Evolutionary conservation across 345 rosid species (phyloP), one percentile per base, ranked within the genome.

Genomic region (Iberis pinnata): DNA sequence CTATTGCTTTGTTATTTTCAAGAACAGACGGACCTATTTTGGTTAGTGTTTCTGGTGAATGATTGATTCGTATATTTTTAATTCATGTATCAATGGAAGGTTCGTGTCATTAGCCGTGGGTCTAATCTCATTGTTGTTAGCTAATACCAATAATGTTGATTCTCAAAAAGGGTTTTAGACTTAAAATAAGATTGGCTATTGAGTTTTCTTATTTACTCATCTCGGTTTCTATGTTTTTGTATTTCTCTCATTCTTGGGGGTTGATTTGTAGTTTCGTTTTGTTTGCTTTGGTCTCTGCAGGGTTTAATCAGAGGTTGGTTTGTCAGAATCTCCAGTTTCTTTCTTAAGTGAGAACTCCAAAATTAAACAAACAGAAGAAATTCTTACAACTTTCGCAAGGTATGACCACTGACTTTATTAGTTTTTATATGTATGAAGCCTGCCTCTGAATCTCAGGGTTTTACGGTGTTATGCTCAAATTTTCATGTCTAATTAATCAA

Each of bases 11-110:
- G n/a, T n/a, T n/a, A n/a, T n/a, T n/a, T n/a, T n/a, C n/a, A n/a
- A n/a, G n/a, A n/a, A n/a, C n/a, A n/a, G n/a, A n/a, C n/a, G n/a
- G n/a, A n/a, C n/a, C n/a, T n/a, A n/a, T n/a, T n/a, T n/a, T n/a
- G n/a, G n/a, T n/a, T n/a, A n/a, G n/a, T 12, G 53, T 60, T 67
- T 61, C 67, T 68, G 72, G 67, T 60, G 57, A 55, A 68, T 61
- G 67, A 60, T 68, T n/a, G n/a, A n/a, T n/a, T n/a, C n/a, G n/a
- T n/a, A n/a, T n/a, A n/a, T n/a, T n/a, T n/a, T 68, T 41, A 16
- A 53, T 53, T 58, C 46, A 26, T 54, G 60, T 54, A 67, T 67
- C 55, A 33, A 25, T 67, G 67, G 41, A 54, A 60, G 58, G 58
- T 67, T 67, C 67, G 60, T 33, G 53, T 46, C 38, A 13, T 49